phyloP scores from a whole-genome alignment of 73 alveolate species.

The Paramecium bursaria region DNA sequence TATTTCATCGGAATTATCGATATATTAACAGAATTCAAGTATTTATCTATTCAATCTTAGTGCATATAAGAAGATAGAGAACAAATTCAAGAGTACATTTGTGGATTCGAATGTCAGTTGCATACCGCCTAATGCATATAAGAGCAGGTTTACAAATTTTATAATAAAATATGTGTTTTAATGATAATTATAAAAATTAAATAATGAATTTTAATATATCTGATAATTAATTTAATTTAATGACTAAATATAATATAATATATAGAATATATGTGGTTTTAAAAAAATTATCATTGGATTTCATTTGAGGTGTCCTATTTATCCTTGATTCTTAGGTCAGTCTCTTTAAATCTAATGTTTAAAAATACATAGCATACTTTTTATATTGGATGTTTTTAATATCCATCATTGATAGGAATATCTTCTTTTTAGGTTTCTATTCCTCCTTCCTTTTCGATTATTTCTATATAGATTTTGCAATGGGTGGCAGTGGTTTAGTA shows the following conservation, averaged over 20 bases:
- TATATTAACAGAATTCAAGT: constrained; percentile 80
- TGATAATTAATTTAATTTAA: too few species aligned
- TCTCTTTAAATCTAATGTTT: constrained; percentile 23
- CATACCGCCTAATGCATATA: constrained; percentile 28
- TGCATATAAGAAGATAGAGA: constrained; percentile 80
- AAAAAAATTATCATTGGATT: too few species aligned
- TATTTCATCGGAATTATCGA: constrained; percentile 95
- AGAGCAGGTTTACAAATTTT: constrained; percentile 30
- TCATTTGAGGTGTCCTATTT: too few species aligned
- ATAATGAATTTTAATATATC: too few species aligned
- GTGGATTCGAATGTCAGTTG: background rate
- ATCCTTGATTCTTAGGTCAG: too few species aligned
- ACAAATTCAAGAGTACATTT: constrained; percentile 69
- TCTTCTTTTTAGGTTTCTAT: constrained; percentile 15
- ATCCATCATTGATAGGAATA: constrained; percentile 39
- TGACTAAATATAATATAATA: too few species aligned
- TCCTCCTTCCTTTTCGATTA: too few species aligned
- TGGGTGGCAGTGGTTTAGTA: too few species aligned
- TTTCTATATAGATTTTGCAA: too few species aligned
- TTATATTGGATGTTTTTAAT: constrained; percentile 10
- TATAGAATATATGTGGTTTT: too few species aligned
- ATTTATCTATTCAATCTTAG: background rate
- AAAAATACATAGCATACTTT: background rate
- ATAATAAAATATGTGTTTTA: background rate
- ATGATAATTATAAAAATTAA: too few species aligned